Evolutionary conservation across 2,329 filamentous ascomycete genomes (phyloP), one percentile per base, ranked within the genome.

Genomic region (Scedosporium aurantiacum): DNA sequence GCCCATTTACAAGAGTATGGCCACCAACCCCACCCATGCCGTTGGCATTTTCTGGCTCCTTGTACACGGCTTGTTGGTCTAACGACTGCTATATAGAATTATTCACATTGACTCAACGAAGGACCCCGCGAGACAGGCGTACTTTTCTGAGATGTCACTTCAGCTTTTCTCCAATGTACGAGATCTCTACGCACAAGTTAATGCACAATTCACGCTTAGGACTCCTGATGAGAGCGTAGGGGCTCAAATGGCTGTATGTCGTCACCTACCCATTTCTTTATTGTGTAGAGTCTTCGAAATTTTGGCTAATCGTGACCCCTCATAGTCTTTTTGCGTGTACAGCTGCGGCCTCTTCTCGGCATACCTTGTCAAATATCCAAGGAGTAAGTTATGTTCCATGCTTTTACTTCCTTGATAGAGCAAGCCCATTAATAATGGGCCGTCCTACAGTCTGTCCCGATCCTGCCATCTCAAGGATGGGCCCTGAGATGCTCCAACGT

Each of bases 321-420:
- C 58, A 43, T 32, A 77, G 71, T 70, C 78, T 1, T 82, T 82
- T 64, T 80, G 78, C 61, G 78, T 82, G 12, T 82, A 82, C 59
- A 80, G 74, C n/a, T 82, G 79, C 63, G 80, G 79, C 14, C 70
- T 82, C 25, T 75, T 82, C 61, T 76, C 79, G 5, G 76, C 75
- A 3, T 82, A 82, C 60, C 68, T 81, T 1, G 79, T 75, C 68
- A 81, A 78, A 66, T 81, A 81, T 62, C 78, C 79, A 6, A 70
- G 73, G 21, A 70, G 79, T 82, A 69, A 66, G 78, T 66, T 2
- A 18, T 55, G 18, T 43, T 14, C 21, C 16, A 18, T 54, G 21
- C 37, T 7, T 5, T 10, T n/a, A 4, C 18, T 10, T 40, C 18
- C 4, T 40, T 23, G 32, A 18, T 10, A 37, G 28, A 16, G n/a